Percentiles rank a stretch among this genome's conserved stretches.
Conservation (phyloP, 495 filamentous ascomycete species). For the Talaromyces proteolyticus region DNA sequence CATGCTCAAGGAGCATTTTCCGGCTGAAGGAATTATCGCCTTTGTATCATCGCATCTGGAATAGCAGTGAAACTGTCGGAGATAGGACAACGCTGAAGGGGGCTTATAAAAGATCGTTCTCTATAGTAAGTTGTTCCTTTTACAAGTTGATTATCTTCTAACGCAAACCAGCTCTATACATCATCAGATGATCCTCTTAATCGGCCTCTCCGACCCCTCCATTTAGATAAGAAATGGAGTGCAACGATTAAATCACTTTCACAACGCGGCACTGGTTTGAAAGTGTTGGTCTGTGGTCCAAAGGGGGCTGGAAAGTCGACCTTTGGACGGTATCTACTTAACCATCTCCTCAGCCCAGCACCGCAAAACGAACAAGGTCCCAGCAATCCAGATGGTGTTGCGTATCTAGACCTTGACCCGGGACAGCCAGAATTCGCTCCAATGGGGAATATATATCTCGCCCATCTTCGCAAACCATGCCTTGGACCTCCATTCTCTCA, state of each 20-base stretch:
- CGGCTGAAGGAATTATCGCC: conserved; percentile 59
- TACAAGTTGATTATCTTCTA: conserved; percentile 6
- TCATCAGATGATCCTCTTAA: conserved; percentile 43
- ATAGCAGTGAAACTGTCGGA: conserved; percentile 37
- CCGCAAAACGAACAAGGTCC: conserved; percentile 27
- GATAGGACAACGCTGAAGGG: conserved; percentile 32
- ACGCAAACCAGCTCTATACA: conserved; percentile 31
- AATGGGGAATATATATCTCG: conserved; percentile 70
- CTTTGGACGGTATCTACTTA: conserved; percentile 69
- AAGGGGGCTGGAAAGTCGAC: conserved; percentile 87
- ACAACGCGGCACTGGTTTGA: conserved; percentile 28
- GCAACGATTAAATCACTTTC: conserved; percentile 33
- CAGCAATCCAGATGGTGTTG: conserved; percentile 39
- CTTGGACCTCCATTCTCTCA: conserved; percentile 75
- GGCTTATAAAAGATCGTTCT: conserved; percentile 30
- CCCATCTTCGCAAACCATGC: conserved; percentile 55
- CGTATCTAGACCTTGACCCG: conserved; percentile 76
- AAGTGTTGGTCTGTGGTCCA: conserved; percentile 65
- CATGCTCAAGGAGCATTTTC: conserved; percentile 48
- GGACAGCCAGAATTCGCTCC: conserved; percentile 78
- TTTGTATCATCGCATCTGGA: conserved; percentile 71
- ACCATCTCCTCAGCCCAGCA: conserved; percentile 58
- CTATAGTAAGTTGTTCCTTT: conserved; percentile 27
- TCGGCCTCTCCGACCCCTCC: conserved; percentile 51
- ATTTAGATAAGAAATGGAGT: conserved; percentile 61